Evolutionary conservation across 148 eudicot genomes (phyloP).

Genomic region (Arbutus unedo): DNA sequence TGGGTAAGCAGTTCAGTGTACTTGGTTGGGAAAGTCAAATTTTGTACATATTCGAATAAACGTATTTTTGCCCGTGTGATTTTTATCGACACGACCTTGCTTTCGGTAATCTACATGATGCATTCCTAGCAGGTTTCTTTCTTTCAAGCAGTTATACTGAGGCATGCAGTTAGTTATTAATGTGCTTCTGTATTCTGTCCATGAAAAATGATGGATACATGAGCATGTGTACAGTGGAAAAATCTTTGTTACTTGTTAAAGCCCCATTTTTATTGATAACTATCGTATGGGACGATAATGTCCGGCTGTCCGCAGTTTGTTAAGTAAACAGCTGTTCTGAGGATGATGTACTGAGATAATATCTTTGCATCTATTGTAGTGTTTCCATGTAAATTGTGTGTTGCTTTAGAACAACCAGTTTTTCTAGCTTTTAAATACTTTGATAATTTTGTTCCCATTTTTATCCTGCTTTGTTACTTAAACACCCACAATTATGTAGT

Average conservation of each 20-base stretch:
- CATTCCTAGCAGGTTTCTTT: neutral
- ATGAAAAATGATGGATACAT: neutral
- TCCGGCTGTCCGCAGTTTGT: no score
- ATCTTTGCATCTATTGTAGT: neutral
- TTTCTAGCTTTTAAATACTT: neutral
- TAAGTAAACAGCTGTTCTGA: neutral
- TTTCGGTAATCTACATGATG: neutral
- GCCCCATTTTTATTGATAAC: no score
- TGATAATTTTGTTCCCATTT: neutral
- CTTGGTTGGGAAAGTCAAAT: neutral
- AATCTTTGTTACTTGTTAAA: neutral
- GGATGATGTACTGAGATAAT: neutral
- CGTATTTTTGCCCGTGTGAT: neutral
- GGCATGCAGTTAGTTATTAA: constrained; percentile 1
- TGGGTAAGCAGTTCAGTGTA: constrained; percentile 59
- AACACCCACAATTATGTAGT: neutral
- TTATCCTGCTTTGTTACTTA: neutral
- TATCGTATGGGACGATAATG: no score
- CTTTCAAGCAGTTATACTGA: neutral
- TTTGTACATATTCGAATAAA: neutral
- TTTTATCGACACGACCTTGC: neutral
- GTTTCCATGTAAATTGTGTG: neutral
- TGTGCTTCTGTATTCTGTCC: neutral
- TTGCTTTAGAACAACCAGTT: neutral
- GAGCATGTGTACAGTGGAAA: neutral